Evolutionary conservation across 768 basidiomycete species (phyloP).

Genomic region (Dentipellis fragilis): DNA sequence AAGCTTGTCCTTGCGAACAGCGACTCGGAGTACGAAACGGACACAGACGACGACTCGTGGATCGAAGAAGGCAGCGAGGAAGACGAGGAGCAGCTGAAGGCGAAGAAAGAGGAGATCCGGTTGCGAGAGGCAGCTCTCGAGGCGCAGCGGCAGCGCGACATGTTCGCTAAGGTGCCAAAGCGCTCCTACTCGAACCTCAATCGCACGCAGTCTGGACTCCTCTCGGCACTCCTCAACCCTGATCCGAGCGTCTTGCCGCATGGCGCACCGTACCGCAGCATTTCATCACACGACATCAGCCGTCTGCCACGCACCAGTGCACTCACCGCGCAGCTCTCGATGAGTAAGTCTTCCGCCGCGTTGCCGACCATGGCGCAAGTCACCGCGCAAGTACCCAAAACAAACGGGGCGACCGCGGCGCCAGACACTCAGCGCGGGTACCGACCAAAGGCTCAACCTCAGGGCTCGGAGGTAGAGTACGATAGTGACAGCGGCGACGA

Average conservation of each 20-base stretch:
- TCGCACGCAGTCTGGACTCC: slow-evolving; percentile 44
- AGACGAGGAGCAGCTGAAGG: slow-evolving; percentile 17
- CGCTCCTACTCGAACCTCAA: slow-evolving; percentile 52
- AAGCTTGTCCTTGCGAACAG: slow-evolving; percentile 36
- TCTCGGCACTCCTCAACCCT: slow-evolving; percentile 66
- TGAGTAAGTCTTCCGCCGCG: slow-evolving; percentile 50
- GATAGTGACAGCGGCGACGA: slow-evolving; percentile 41
- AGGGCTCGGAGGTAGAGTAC: slow-evolving; percentile 60
- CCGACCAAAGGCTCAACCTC: slow-evolving; percentile 55
- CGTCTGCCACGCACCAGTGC: slow-evolving; percentile 17
- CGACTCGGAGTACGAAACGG: slow-evolving; percentile 42
- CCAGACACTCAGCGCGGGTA: slow-evolving; percentile 29
- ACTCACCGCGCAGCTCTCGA: slow-evolving; percentile 24
- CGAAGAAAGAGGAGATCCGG: slow-evolving; percentile 17
- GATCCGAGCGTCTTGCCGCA: slow-evolving; percentile 50
- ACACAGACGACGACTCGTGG: slow-evolving; percentile 44
- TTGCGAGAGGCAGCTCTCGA: slow-evolving; percentile 50
- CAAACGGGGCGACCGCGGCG: slow-evolving; percentile 4
- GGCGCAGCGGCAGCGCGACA: slow-evolving; percentile 52
- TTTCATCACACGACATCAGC: slow-evolving; percentile 40
- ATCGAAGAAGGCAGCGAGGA: slow-evolving; percentile 43
- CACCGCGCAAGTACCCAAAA: slow-evolving; percentile 24
- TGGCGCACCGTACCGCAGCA: slow-evolving; percentile 48
- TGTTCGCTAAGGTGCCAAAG: slow-evolving; percentile 65
- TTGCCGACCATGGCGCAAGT: slow-evolving; percentile 45